Percentiles rank a stretch among this genome's conserved stretches.
Evolutionary conservation across 495 filamentous ascomycete genomes (phyloP).

Genomic region (Xylaria longipes): DNA sequence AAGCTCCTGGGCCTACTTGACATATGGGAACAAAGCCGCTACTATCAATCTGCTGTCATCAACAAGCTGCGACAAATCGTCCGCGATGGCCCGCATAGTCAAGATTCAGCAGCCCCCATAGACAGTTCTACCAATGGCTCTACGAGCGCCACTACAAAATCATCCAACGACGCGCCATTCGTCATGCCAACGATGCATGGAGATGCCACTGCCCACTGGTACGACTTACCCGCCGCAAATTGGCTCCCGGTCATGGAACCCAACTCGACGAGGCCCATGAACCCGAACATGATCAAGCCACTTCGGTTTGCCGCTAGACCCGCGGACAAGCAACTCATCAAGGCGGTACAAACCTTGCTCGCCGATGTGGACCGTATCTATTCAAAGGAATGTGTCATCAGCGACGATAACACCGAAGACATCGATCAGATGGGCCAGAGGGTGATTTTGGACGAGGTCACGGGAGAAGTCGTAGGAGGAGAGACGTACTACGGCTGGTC

Average conservation of each 20-base stretch:
- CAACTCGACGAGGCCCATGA: slow-evolving; percentile 75
- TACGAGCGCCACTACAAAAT: slow-evolving; percentile 33
- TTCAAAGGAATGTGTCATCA: slow-evolving; percentile 43
- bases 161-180: slow-evolving; percentile 64
- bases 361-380: slow-evolving; percentile 71
- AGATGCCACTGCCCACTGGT: slow-evolving; percentile 75
- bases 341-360: slow-evolving; percentile 72
- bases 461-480: slow-evolving; percentile 63
- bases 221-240: slow-evolving; percentile 86
- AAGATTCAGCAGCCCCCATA: slow-evolving; percentile 15
- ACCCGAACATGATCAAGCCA: slow-evolving; percentile 72
- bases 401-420: slow-evolving; percentile 53
- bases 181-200: slow-evolving; percentile 80
- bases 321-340: slow-evolving; percentile 67
- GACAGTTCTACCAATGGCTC: slow-evolving; percentile 29
- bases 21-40: slow-evolving; percentile 75
- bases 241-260: slow-evolving; percentile 79
- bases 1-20: slow-evolving; percentile 71
- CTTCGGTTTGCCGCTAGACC: slow-evolving; percentile 76
- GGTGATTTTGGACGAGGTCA: slow-evolving; percentile 64
- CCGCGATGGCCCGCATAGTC: slow-evolving; percentile 48
- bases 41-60: slow-evolving; percentile 67
- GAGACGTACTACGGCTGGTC: slow-evolving; percentile 92
- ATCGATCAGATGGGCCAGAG: slow-evolving; percentile 77
- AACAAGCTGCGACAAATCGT: slow-evolving; percentile 65